These are phyloP conservation scores for Paraconiothyrium sp. DNA, from an alignment of 2,329 filamentous ascomycete species.

Conservation along the genomic window DNA sequence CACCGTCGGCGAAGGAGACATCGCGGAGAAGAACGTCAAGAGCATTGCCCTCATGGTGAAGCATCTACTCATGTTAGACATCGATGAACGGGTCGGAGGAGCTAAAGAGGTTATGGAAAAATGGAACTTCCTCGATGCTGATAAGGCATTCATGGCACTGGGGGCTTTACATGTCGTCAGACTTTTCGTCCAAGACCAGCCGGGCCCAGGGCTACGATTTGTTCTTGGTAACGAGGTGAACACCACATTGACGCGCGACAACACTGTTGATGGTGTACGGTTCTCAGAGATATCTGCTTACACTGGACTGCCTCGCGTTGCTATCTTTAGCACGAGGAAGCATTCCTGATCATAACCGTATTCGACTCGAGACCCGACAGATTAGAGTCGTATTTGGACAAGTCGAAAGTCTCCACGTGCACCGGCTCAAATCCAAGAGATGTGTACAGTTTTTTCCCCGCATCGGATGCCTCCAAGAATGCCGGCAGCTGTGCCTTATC, in stretches of 20 bases:
- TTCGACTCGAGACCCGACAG: slow-evolving; percentile 36
- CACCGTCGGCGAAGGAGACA: slow-evolving; percentile 5
- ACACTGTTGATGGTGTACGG: neutral
- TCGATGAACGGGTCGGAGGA: neutral
- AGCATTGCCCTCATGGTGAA: neutral
- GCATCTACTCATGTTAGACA: neutral
- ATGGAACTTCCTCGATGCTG: neutral
- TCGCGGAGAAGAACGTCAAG: slow-evolving; percentile 9
- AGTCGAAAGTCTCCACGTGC: slow-evolving; percentile 34
- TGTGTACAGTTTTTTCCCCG: slow-evolving; percentile 53
- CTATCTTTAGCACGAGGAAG: slow-evolving; percentile 10
- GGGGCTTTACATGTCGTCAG: neutral
- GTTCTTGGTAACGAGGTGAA: neutral
- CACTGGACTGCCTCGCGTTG: neutral
- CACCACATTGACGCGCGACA: neutral
- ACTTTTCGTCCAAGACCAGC: neutral
- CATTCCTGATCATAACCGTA: slow-evolving; percentile 41
- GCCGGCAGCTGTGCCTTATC: slow-evolving; percentile 51
- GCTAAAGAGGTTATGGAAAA: no score
- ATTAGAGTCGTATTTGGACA: slow-evolving; percentile 37
- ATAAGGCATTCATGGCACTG: neutral
- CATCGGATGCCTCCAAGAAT: slow-evolving; percentile 54
- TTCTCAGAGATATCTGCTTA: no score
- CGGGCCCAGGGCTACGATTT: no score
- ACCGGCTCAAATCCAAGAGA: slow-evolving; percentile 39